Conservation (phyloP, 768 basidiomycete species). For the Phlegmacium glaucopus region DNA sequence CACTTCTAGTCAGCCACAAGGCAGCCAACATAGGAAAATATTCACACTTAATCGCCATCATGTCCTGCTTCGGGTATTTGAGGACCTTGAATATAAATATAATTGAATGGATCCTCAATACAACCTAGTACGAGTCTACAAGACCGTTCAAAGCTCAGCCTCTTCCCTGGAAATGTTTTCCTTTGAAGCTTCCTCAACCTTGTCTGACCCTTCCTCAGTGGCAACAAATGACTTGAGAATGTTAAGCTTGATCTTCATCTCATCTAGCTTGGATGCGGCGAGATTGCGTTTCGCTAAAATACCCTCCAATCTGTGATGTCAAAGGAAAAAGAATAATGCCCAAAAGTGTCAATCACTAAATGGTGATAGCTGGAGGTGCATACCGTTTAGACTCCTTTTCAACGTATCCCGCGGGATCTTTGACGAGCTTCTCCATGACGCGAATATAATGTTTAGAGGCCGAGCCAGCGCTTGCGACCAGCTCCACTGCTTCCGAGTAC, state of each 20-base stretch:
- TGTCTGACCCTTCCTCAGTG: slow-evolving; percentile 22
- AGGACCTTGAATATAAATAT: background rate
- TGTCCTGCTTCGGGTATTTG: background rate
- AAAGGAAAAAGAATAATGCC: slow-evolving; percentile 3
- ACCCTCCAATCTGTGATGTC: slow-evolving; percentile 54
- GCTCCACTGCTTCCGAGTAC: slow-evolving; percentile 55
- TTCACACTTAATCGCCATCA: no score
- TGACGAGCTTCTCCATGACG: slow-evolving; percentile 85
- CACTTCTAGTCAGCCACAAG: no score
- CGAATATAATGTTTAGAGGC: slow-evolving; percentile 78
- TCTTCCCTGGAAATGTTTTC: slow-evolving; percentile 28
- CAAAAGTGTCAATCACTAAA: slow-evolving; percentile 9
- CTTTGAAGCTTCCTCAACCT: slow-evolving; percentile 26
- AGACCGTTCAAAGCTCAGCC: slow-evolving; percentile 14
- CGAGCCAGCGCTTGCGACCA: slow-evolving; percentile 49
- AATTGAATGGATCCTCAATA: slow-evolving; percentile 1
- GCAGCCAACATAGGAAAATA: no score
- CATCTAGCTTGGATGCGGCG: slow-evolving; percentile 78
- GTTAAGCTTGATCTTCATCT: slow-evolving; percentile 91
- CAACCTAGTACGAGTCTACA: background rate
- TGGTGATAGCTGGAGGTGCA: slow-evolving; percentile 14
- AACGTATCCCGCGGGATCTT: slow-evolving; percentile 69
- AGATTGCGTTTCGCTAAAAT: slow-evolving; percentile 81
- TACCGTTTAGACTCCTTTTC: slow-evolving; percentile 86
- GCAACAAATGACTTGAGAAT: slow-evolving; percentile 62